A percentile compares a stretch with the other conserved stretches of the same genome.
Evolutionary conservation across 768 basidiomycete species (phyloP).

Genomic region (Erythrobasidium yunnanense): DNA sequence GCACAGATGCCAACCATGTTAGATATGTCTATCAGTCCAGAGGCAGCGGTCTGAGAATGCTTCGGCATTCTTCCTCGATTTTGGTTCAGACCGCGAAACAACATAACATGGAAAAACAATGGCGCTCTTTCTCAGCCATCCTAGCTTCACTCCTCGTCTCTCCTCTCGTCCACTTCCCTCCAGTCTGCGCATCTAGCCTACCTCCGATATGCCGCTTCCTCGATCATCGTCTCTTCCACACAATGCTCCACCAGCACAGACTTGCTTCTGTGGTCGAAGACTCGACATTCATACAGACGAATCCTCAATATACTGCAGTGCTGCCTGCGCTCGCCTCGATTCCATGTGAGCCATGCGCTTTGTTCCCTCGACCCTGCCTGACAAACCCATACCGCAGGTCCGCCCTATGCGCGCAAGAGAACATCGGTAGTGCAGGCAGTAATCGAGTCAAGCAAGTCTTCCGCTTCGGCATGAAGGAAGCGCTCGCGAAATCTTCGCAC

Average conservation of each 20-base stretch:
- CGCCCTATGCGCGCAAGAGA: conserved; percentile 15
- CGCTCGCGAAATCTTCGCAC: conserved; percentile 12
- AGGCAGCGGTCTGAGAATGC: too few relatives aligned
- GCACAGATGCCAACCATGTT: too few relatives aligned
- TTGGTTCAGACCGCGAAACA: too few relatives aligned
- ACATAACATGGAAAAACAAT: too few relatives aligned
- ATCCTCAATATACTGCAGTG: conserved; percentile 23
- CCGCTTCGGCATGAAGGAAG: conserved; percentile 5
- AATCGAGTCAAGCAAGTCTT: conserved; percentile 23
- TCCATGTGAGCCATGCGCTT: conserved; percentile 9
- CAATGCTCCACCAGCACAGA: background rate
- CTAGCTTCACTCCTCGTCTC: too few relatives aligned
- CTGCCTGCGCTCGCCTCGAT: conserved; percentile 16
- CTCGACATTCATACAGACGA: background rate
- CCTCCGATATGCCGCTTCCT: background rate
- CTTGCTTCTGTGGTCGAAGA: conserved; percentile 5
- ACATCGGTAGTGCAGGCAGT: background rate
- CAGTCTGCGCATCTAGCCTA: too few relatives aligned
- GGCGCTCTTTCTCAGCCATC: too few relatives aligned
- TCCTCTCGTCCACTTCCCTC: too few relatives aligned
- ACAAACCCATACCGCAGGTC: background rate
- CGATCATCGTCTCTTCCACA: background rate
- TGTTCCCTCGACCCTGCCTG: background rate
- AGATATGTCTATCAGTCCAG: too few relatives aligned
- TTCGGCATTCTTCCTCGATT: too few relatives aligned